These are phyloP conservation scores for Beta corolliflora DNA, from an alignment of 179 eudicot species.

Conservation along the genomic window DNA sequence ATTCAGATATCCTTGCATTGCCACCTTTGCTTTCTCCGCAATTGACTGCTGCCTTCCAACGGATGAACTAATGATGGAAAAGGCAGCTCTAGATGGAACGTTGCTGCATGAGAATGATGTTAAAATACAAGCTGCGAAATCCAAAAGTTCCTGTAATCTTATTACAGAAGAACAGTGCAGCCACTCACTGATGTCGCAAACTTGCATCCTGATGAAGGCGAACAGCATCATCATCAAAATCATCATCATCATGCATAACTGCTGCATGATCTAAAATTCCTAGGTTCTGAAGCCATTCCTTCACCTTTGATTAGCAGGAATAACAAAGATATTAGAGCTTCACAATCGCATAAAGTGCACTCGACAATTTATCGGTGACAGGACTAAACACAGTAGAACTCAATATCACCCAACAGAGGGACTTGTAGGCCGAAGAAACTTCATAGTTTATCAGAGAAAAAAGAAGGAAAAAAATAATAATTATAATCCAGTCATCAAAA, in stretches of 20 bases:
- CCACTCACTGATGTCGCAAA: constrained; percentile 68
- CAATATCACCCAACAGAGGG: too few species aligned
- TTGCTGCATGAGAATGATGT: constrained; percentile 62
- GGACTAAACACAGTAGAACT: neutral
- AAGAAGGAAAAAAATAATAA: neutral
- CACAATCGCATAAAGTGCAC: neutral
- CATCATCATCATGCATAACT: constrained; percentile 77
- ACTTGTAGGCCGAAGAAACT: neutral
- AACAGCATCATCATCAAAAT: constrained; percentile 63
- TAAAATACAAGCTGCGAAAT: neutral
- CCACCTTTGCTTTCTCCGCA: constrained; percentile 80
- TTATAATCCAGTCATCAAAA: neutral
- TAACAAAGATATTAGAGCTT: constrained; percentile 2
- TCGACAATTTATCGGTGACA: neutral
- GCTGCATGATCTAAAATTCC: constrained; percentile 79
- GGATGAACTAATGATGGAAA: constrained; percentile 82
- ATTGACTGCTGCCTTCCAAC: constrained; percentile 80
- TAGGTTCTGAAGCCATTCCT: constrained; percentile 93
- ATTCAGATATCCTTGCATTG: constrained; percentile 96
- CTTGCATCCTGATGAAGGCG: constrained; percentile 63
- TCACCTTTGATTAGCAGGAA: constrained; percentile 55
- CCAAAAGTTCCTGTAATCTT: constrained; percentile 2
- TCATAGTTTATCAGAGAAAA: neutral
- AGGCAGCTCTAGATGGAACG: constrained; percentile 92
- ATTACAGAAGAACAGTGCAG: constrained; percentile 20